Base-by-base conservation (phyloP, 2,329 filamentous ascomycete species). In the Cercospora nicotianae region DNA sequence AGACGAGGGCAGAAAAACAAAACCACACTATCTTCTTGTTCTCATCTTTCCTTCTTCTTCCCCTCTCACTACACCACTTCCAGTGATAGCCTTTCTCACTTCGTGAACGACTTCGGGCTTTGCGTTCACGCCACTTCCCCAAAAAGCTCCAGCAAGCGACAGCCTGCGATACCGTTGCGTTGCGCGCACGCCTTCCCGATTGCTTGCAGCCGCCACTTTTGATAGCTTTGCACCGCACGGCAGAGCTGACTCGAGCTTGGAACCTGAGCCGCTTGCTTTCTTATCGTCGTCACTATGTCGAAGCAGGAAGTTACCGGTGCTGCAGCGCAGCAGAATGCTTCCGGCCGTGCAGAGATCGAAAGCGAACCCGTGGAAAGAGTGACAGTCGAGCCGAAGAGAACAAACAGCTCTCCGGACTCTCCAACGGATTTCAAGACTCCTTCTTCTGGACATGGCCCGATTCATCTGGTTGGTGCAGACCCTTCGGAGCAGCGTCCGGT, bases 81-180 rank as follows among this genome's bases (percentile, higher is more conserved):
- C 30, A 58, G 31, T 36, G 55, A 33, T 18, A 31, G 53, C 72
- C 10, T 58, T 53, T 16, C 23, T 51, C 16, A 53, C 36, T 18
- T 36, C 63, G 78, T 80, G 83, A 83, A 83, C 84, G 84, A 86
- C 84, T 86, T 86, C 79, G 74, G 81, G 82, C 74, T 86, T 86
- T 86, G 84, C 84, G 84, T 82, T 85, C 82, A 81, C 81, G 79
- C 72, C 71, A 70, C 23, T 75, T 68, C 67, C 30, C 31, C 69
- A 65, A 67, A 78, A 86, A 86, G 85, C 80, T 82, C 84, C 83
- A 80, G 64, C 59, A 28, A 61, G 59, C 36, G 36, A 42, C 20
- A 26, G 23, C 12, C 48, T n/a, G 23, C 23, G 13, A 55, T 55
- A 55, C 23, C 13, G 48, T 20, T 53, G 33, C 33, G 33, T 3